A percentile compares a stretch with the other conserved stretches of the same genome.
Evolutionary conservation across 1,284 basidiomycete genomes (phyloP).

Genomic region (Leccinum olivaceoglutinosum): DNA sequence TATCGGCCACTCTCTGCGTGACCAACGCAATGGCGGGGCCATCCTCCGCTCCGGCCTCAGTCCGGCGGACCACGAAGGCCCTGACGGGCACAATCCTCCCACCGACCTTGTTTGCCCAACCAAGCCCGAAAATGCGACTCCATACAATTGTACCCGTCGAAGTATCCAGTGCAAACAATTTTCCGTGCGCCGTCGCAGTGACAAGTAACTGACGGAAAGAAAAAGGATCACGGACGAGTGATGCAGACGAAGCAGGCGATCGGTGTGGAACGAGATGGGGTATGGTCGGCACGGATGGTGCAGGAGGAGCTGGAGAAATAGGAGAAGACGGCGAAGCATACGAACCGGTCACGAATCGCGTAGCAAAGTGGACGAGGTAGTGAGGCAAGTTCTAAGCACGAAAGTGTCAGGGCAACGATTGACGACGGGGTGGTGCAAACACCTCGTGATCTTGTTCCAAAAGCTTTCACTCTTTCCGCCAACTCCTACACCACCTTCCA

Average conservation of each 20-base stretch:
- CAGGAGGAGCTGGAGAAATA: conserved; percentile 28
- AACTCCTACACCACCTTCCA: conserved; percentile 4
- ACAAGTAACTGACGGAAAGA: conserved; percentile 87
- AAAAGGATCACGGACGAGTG: conserved; percentile 70
- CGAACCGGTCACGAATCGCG: conserved; percentile 70
- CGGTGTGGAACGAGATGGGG: conserved; percentile 18
- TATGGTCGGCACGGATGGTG: conserved; percentile 29
- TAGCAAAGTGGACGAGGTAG: conserved; percentile 63
- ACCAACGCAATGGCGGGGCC: conserved; percentile 52
- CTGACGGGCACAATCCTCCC: conserved; percentile 52
- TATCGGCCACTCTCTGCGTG: conserved; percentile 53
- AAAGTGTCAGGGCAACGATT: background rate
- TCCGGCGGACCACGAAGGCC: conserved; percentile 30
- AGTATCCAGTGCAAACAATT: conserved; percentile 81
- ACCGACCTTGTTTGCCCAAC: conserved; percentile 54
- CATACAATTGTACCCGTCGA: conserved; percentile 73
- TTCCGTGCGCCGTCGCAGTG: conserved; percentile 66
- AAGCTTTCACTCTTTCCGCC: conserved; percentile 42
- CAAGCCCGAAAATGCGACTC: conserved; percentile 65
- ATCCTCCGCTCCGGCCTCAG: background rate
- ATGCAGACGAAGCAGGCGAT: conserved; percentile 28
- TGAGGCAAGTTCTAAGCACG: conserved; percentile 58
- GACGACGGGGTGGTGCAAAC: background rate
- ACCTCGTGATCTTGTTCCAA: conserved; percentile 44
- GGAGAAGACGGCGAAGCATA: conserved; percentile 38